Evolutionary conservation across 768 basidiomycete genomes (phyloP), one percentile per base, ranked within the genome.

Genomic region (Termitomyces sp.): DNA sequence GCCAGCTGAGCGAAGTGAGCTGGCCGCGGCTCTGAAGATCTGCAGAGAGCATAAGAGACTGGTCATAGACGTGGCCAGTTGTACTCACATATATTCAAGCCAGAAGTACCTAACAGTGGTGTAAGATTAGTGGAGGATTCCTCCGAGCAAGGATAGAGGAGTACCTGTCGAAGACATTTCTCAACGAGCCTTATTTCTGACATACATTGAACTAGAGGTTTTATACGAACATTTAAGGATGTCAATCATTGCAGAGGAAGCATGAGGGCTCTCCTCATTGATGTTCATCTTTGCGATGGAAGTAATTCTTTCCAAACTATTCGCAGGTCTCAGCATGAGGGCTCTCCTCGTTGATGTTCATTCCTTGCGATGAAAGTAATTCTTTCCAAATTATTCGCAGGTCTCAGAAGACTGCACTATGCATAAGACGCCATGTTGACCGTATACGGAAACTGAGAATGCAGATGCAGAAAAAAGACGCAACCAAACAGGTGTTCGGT

Each of bases 11-110:
- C 29, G 79, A 64, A 18, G 77, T 56, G 36, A 74, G 64, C 34
- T 71, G 70, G 14, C 73, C 71, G 41, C 67, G 70, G n/a, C 68
- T 70, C 65, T 86, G 84, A 26, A 89, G 72, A 68, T 84, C 87
- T 87, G 41, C 20, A 22, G 36, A 31, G 36, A 44, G 39, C 37
- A 46, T 64, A 46, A 55, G 50, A 36, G 49, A 37, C 26, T 59
- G n/a, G 14, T 29, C 31, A 59, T n/a, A 16, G 32, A 26, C 9
- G 55, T 13, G 8, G 46, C 18, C 34, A 51, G 18, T 48, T 10
- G 16, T 20, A 63, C 70, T 54, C 55, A 76, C 78, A 73, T 26
- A 63, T 68, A 63, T 78, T 78, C 55, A 79, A 67, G 29, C 64
- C 70, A 49, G 69, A 72, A 55, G 69, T 70, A 57, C 73, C 74